Base-by-base conservation (phyloP, 2,329 filamentous ascomycete genomes). In the Onygenales sp. region DNA sequence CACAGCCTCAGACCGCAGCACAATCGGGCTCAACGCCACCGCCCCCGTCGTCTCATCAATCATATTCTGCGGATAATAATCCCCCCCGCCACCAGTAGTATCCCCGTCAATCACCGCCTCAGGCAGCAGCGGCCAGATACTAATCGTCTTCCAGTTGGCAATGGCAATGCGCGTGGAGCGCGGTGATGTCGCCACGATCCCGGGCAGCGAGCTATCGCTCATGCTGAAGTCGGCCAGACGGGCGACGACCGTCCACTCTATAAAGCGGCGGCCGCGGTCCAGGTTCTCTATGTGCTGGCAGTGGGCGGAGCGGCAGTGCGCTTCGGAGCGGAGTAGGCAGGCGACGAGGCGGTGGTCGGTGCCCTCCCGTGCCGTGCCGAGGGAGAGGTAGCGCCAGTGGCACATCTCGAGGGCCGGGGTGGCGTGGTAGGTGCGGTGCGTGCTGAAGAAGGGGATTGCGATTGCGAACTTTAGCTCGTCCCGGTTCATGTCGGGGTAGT, bases 61-160 rank as follows among this genome's bases (percentile, higher is more conserved):
- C 59, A 61, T 69, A 9, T 59, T 59, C 1, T 58, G 51, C 7
- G 65, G 69, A 53, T 73, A 73, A 43, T 27, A 27, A 66, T 14
- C 17, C 36, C 36, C 36, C 0, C 13, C 1, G 3, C 36, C 36
- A 39, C 13, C 36, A 33, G 59, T 59, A 3, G 45, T 36, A 45
- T 66, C 62, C 38, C 61, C 60, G n/a, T 66, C 62, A 21, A 72
- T 64, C 11, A 75, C 53, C 41, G 60, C 65, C n/a, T 55, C 41
- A 1, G 72, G 72, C 21, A 71, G 60, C 48, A 75, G 36, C 2
- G 68, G 60, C 69, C 72, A 75, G 31, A 75, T 54, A 13, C 69
- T 69, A 17, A 75, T 53, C 1, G 62, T 63, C 49, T 73, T 69
- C 72, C 72, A 75, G 43, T 68, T 69, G 5, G 68, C 67, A 35